Base-by-base conservation (phyloP, 1,284 basidiomycete species). In the Bondarzewia mesenterica region DNA sequence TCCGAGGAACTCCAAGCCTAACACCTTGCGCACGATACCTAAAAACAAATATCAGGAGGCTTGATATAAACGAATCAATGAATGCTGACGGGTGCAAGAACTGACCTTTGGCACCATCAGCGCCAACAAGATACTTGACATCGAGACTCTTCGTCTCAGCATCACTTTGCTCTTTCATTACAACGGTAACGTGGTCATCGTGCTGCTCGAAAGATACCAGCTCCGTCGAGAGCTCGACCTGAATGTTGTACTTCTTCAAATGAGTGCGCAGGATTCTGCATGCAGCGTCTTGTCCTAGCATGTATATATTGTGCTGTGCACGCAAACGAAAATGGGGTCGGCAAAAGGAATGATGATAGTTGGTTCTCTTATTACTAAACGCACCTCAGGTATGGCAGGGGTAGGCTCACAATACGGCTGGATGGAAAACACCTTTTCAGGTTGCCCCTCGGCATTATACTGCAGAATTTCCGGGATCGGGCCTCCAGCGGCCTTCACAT, bases 21-120 rank as follows among this genome's bases (percentile, higher is more conserved):
- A 7, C 1, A 26, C 27, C 16, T 49, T 41, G 18, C 23, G 16
- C 35, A 42, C 35, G 14, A 38, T 26, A 8, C 38, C 39, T 50
- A 27, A 23, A 43, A 42, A 23, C 10, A 21, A 12, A 29, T 36
- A 7, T 16, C 18, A 37, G 12, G 32, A 23, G 12, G 14, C 8
- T 14, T 21, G 7, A 15, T 7, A 36, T n/a, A n/a, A n/a, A n/a
- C n/a, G n/a, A n/a, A n/a, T n/a, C n/a, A n/a, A n/a, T n/a, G n/a
- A n/a, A n/a, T n/a, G 29, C 29, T 10, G 14, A 21, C 21, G 15
- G 38, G 14, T 8, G 21, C 15, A 36, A 16, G 25, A 36, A 36
- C 51, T 8, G 37, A 68, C 68, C 63, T 58, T 55, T 58, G 5
- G 62, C 69, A 12, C 69, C 70, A 52, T 72, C 69, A 0, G 67